A percentile compares a stretch with the other conserved stretches of the same genome.
Evolutionary conservation across 768 basidiomycete genomes (phyloP).

Genomic region (Coprinopsis strossmayeri): DNA sequence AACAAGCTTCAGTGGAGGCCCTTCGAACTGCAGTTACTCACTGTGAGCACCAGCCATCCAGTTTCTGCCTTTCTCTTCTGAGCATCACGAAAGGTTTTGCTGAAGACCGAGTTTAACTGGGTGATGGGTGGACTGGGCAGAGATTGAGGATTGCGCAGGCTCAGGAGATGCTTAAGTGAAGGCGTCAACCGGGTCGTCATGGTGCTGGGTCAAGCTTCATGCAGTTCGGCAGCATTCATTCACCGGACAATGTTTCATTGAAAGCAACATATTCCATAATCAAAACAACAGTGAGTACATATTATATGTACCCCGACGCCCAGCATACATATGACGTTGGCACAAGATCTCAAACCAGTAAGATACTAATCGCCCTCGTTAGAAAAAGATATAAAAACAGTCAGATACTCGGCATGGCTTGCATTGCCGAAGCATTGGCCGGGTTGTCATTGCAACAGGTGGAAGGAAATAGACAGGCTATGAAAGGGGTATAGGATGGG

Average conservation of each 20-base stretch:
- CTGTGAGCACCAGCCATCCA: constrained; percentile 78
- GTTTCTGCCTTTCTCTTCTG: constrained; percentile 57
- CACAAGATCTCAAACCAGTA: neutral
- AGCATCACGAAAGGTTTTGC: constrained; percentile 61
- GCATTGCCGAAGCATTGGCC: neutral
- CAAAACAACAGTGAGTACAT: neutral
- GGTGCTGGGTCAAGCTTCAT: constrained; percentile 3
- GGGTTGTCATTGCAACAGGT: neutral
- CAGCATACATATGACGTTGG: neutral
- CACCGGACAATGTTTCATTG: neutral
- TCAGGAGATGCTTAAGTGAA: constrained; percentile 65
- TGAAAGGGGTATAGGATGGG: constrained; percentile 3
- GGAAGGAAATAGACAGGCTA: neutral
- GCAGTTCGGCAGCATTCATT: neutral
- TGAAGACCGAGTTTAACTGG: constrained; percentile 49
- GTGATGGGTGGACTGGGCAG: constrained; percentile 49
- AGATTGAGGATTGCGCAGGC: constrained; percentile 57
- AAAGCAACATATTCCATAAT: neutral
- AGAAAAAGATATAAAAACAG: neutral
- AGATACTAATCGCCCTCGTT: neutral
- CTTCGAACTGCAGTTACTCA: constrained; percentile 25
- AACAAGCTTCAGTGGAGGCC: constrained; percentile 14
- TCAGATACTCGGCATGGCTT: neutral
- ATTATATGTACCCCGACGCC: neutral
- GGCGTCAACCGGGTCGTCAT: constrained; percentile 53